Evolutionary conservation across 1,139 yeast species (phyloP), one percentile per base, ranked within the genome.

Genomic region (Geotrichum cucujoidarum): DNA sequence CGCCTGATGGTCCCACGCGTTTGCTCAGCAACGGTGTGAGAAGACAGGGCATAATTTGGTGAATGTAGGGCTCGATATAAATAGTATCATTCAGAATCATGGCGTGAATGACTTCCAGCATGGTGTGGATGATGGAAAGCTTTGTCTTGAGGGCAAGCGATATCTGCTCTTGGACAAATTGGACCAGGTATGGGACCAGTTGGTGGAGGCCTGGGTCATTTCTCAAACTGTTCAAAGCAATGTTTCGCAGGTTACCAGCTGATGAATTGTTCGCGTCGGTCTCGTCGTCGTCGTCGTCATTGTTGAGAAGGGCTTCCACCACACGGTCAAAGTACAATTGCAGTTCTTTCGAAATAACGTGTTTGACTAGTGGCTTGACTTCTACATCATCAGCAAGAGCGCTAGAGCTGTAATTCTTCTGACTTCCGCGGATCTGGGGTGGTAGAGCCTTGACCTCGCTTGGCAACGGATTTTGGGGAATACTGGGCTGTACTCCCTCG

Each of bases 401-500:
- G 2, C 68, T 58, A 17, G 64, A 61, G 7, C 71, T 58, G 55
- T 62, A 60, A 47, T 59, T 59, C 40, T 59, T 60, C 55, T 64
- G 66, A 8, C 72, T 60, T 11, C 73, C 71, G 60, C 79, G 66
- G 37, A 71, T 63, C 18, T 68, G 66, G 2, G 77, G 66, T 2
- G 74, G 67, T 44, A 69, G 62, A 29, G 67, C 63, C 43, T 64
- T 62, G 53, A 68, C 61, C 25, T 67, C 71, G 37, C 81, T 75
- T 21, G 90, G 80, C 40, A 85, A 78, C 31, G 99, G 99, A 68
- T 94, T 94, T 67, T 94, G 98, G 1, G 97, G 95, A 50, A 94
- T 92, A 46, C 94, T 84, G 1, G 99, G 98, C 63, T 94, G 99
- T 3, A 94, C 96, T 47, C 99, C 99, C 68, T 94, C 99, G 51